These are phyloP conservation scores for Echites panduratus DNA, from an alignment of 257 asterid species.

Conservation along the genomic window DNA sequence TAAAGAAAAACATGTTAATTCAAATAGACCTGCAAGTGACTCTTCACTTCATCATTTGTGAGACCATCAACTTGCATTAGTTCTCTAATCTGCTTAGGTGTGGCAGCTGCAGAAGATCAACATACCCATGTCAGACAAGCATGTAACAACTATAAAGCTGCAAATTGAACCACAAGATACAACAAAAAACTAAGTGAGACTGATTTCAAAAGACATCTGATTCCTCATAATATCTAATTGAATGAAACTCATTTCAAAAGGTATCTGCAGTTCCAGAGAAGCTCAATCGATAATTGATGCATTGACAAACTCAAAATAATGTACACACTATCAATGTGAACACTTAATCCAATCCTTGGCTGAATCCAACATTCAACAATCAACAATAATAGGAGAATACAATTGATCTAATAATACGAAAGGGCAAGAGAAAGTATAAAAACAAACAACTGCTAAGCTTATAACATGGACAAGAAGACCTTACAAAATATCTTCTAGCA, in stretches of 20 bases:
- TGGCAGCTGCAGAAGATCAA: conserved; percentile 55
- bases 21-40: conserved; percentile 75
- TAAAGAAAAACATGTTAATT: neutral
- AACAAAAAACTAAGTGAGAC: neutral
- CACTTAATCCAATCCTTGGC: neutral
- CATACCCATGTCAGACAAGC: neutral
- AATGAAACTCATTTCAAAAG: neutral
- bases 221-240: neutral
- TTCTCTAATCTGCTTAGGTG: conserved; percentile 95
- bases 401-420: neutral
- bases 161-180: neutral
- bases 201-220: neutral
- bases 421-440: neutral
- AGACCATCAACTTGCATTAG: conserved; percentile 89
- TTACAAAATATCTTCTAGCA: neutral
- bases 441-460: neutral
- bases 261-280: neutral
- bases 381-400: neutral
- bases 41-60: conserved; percentile 95
- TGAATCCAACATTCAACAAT: neutral
- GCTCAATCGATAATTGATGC: neutral
- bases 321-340: neutral
- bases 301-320: neutral
- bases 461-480: neutral
- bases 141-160: conserved; percentile 3